phyloP scores from a whole-genome alignment of 345 rosid genomes.

The Toxicodendron radicans region DNA sequence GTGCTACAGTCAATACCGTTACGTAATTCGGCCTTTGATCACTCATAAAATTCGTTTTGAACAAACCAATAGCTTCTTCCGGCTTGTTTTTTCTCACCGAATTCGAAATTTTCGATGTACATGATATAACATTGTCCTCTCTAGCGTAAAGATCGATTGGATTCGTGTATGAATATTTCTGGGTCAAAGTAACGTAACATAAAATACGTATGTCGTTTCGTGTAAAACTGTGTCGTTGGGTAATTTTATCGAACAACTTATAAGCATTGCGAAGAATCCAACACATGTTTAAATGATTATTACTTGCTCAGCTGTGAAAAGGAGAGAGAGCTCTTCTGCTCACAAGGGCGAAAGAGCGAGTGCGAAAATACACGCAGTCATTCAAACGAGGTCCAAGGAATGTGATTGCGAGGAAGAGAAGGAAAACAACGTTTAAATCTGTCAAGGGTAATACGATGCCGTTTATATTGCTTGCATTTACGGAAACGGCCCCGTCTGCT shows the following conservation, averaged over 20 bases:
- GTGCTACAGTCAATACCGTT: slow-evolving; percentile 22
- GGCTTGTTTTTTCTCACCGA: slow-evolving; percentile 20
- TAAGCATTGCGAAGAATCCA: slow-evolving; percentile 8
- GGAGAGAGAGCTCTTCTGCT: not conserved
- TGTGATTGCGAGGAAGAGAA: not conserved
- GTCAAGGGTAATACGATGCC: not conserved
- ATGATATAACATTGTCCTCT: slow-evolving; percentile 17
- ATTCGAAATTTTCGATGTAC: slow-evolving; percentile 29
- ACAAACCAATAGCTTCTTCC: slow-evolving; percentile 19
- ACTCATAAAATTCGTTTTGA: slow-evolving; percentile 24
- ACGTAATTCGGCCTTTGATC: slow-evolving; percentile 33
- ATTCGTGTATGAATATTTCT: not conserved
- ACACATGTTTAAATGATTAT: not conserved
- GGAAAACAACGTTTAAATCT: not conserved
- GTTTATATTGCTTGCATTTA: not conserved
- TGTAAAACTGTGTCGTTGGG: slow-evolving; percentile 10
- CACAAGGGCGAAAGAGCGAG: not conserved
- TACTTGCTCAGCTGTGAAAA: not conserved
- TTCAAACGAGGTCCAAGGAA: not conserved
- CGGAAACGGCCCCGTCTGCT: too few species aligned
- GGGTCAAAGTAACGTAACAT: not conserved
- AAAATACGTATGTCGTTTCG: not conserved
- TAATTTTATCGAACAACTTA: slow-evolving; percentile 26
- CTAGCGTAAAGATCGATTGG: not conserved
- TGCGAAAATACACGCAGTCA: not conserved